Evolutionary conservation across 2,329 filamentous ascomycete species (phyloP), one percentile per base, ranked within the genome.

Genomic region (Corniculantispora saksenae): DNA sequence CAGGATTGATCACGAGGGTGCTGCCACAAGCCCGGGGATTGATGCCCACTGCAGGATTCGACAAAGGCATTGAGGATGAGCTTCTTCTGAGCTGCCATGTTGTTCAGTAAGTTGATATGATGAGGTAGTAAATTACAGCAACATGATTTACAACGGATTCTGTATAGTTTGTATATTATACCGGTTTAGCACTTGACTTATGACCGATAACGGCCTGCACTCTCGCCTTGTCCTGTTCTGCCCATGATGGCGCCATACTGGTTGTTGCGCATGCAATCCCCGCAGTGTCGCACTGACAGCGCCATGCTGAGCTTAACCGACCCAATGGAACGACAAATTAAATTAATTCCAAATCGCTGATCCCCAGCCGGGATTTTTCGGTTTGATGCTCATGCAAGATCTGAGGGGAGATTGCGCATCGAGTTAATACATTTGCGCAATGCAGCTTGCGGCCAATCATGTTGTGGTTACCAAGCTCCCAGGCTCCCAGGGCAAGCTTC

Each of bases 1-100:
- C 82, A 81, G 1, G 87, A 90, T 65, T 84, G 78, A 68, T 91
- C 88, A 13, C 85, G 78, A 1, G 88, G 89, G 70, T 91, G 88
- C 32, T 82, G 80, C 88, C 88, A 82, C 8, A 81, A 73, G 0
- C 79, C 77, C 0, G 81, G 80, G 1, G 80, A 82, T 66, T 83
- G 81, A 54, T 84, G 82, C 2, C 80, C 80, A 58, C 69, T 75
- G 72, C 76, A 77, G 38, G 74, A 77, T 65, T 77, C 75, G 1
- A 80, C 78, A 66, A 81, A 81, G 0, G 79, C 79, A 70, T 81
- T 80, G 70, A 81, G 71, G 58, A 81, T 78, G 53, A 80, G 70
- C 53, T 79, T 73, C 70, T 79, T 64, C 25, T 50, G 61, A 9
- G 53, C 51, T 10, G 61, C 43, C 61, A 64, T 64, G 35, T 15